Percentiles rank a stretch among this genome's conserved stretches.
Evolutionary conservation across 2,329 filamentous ascomycete species (phyloP).

Genomic region (Cryphonectria parasitica): DNA sequence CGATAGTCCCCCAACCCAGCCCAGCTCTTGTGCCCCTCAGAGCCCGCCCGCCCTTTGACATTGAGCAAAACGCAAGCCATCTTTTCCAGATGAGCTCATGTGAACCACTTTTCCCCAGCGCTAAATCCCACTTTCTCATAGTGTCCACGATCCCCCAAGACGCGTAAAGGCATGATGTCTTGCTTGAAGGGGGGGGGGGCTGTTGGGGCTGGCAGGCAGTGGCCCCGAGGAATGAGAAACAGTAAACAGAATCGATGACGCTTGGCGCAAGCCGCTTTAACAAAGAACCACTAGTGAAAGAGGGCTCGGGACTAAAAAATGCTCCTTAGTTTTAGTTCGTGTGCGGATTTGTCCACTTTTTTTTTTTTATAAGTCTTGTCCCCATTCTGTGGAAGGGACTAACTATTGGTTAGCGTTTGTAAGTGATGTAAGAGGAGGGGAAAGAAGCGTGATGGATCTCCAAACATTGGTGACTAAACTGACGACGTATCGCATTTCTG

Average conservation of each 20-base stretch:
- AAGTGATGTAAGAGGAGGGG: neutral
- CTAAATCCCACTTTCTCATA: neutral
- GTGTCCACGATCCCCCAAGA: neutral
- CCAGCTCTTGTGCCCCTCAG: too few species aligned
- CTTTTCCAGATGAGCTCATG: constrained; percentile 12
- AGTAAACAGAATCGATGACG: constrained; percentile 20
- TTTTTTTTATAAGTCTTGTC: neutral
- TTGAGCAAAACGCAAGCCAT: too few species aligned
- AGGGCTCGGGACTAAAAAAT: neutral
- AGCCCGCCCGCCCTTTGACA: neutral
- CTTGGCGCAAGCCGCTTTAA: constrained; percentile 13
- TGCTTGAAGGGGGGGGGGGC: neutral
- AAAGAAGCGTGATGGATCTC: neutral
- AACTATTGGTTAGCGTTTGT: neutral
- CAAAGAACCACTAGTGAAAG: neutral
- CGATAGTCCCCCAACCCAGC: neutral
- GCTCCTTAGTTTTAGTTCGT: neutral
- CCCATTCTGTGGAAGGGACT: constrained; percentile 16
- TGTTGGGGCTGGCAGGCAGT: too few species aligned
- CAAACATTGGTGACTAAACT: neutral
- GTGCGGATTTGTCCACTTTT: neutral
- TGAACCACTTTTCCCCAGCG: constrained; percentile 14
- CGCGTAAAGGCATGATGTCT: neutral
- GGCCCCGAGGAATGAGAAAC: neutral
- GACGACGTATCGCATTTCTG: neutral